Conservation (phyloP, 345 rosid species). For the Euclidium syriacum region DNA sequence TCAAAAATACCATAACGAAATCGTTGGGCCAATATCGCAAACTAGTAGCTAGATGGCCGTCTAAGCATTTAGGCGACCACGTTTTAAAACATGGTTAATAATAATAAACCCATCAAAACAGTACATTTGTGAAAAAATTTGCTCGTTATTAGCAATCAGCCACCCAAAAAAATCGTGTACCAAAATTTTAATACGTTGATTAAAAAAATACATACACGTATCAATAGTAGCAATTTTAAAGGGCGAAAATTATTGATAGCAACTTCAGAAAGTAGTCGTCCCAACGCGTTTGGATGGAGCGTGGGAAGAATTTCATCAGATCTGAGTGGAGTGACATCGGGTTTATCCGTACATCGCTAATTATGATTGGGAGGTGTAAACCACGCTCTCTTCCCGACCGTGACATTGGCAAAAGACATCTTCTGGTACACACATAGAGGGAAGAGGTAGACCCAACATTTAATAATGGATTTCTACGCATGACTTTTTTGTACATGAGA, state of each 20-base stretch:
- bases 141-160: too few relatives aligned
- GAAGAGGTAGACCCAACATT: not conserved
- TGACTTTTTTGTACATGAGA: slow-evolving; percentile 8
- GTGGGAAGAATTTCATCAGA: not conserved
- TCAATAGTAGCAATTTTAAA: not conserved
- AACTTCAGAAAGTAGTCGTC: not conserved
- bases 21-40: too few relatives aligned
- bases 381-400: not conserved
- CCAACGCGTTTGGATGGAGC: slow-evolving; percentile 5
- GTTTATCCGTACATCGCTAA: not conserved
- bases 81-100: too few relatives aligned
- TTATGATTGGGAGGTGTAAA: not conserved
- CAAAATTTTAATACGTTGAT: too few relatives aligned
- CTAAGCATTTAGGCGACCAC: too few relatives aligned
- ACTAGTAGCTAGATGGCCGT: too few relatives aligned
- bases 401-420: not conserved
- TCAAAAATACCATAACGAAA: too few relatives aligned
- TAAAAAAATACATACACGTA: not conserved
- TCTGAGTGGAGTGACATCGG: slow-evolving; percentile 9
- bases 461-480: slow-evolving; percentile 5
- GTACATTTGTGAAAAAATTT: too few relatives aligned
- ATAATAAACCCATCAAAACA: too few relatives aligned
- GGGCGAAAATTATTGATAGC: slow-evolving; percentile 14
- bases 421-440: slow-evolving; percentile 19
- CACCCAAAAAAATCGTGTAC: too few relatives aligned